Conservation (phyloP, 108 stramenopile genomes). For the Skeletonema marinoi region DNA sequence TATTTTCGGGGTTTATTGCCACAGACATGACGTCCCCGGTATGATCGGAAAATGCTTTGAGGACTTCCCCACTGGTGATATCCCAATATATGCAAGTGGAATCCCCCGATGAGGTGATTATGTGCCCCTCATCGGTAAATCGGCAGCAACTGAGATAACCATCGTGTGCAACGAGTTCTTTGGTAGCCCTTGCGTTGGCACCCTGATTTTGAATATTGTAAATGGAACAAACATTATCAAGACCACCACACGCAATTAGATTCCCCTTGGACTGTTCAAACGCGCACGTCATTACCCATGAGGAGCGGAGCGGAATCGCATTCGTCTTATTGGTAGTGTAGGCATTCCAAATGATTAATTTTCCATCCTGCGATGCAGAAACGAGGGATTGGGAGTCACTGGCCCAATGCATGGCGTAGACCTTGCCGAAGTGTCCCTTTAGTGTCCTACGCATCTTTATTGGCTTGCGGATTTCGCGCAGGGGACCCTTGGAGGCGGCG, state of each 20-base stretch:
- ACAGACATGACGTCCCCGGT: constrained; percentile 94
- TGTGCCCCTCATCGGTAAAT: constrained; percentile 84
- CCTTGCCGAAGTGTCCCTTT: constrained; percentile 98
- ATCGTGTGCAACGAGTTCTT: constrained; percentile 98
- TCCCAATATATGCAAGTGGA: constrained; percentile 98
- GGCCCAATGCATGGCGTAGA: constrained; percentile 97
- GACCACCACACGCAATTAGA: constrained; percentile 97
- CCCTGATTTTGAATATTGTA: constrained; percentile 78
- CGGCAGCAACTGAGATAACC: constrained; percentile 98
- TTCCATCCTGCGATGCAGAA: constrained; percentile 97
- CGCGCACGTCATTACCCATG: constrained; percentile 99
- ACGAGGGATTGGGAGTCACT: constrained; percentile 84
- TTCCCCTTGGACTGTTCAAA: constrained; percentile 93
- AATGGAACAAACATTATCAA: constrained; percentile 99
- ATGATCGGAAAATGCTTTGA: constrained; percentile 92
- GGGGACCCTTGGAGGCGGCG: constrained; percentile 31
- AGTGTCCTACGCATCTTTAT: constrained; percentile 78
- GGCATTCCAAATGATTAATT: constrained; percentile 98
- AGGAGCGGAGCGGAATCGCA: constrained; percentile 91
- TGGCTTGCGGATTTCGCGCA: constrained; percentile 63
- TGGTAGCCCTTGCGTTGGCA: constrained; percentile 64
- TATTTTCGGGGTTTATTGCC: constrained; percentile 76
- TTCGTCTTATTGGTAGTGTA: constrained; percentile 88
- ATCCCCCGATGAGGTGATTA: constrained; percentile 95
- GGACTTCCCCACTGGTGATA: constrained; percentile 76